A percentile compares a stretch with the other conserved stretches of the same genome.
These are phyloP conservation scores for Elymus sibiricus DNA, from an alignment of 176 grass and related monocot genomes.

Conservation along the genomic window DNA sequence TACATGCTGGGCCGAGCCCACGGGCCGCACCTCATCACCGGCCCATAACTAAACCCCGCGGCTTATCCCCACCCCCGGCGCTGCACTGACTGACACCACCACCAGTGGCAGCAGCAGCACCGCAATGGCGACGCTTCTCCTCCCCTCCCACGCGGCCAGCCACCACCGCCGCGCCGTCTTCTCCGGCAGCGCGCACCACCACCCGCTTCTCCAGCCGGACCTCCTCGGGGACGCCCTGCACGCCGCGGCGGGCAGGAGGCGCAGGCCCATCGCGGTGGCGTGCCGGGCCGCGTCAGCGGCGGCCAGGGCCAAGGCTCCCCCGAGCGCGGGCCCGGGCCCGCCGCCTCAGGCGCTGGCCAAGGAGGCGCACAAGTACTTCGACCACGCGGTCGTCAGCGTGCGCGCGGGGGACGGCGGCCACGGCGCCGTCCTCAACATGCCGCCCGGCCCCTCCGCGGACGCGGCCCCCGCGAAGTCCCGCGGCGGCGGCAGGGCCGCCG, in stretches of 20 bases:
- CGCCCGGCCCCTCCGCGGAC: constrained; percentile 19
- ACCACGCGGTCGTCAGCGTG: constrained; percentile 73
- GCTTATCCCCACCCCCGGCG: constrained; percentile 28
- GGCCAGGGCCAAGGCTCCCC: constrained; percentile 45
- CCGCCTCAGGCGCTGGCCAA: constrained; percentile 37
- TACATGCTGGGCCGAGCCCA: neutral
- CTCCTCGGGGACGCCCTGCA: neutral
- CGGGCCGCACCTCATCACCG: neutral
- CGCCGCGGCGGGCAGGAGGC: neutral
- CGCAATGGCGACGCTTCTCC: constrained; percentile 27
- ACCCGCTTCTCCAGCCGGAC: neutral
- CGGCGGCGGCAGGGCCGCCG: constrained; percentile 37
- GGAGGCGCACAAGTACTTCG: constrained; percentile 96
- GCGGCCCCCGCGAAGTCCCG: constrained; percentile 33
- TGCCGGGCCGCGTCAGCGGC: constrained; percentile 32
- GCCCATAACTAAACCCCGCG: neutral
- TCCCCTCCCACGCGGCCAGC: neutral
- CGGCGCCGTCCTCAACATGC: constrained; percentile 77
- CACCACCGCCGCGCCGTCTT: neutral
- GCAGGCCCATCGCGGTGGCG: constrained; percentile 18
- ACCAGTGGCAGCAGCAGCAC: neutral
- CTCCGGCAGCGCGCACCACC: neutral
- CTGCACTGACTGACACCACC: neutral
- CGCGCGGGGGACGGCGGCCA: constrained; percentile 86
- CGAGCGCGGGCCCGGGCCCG: neutral